A percentile compares a stretch with the other conserved stretches of the same genome.
These are phyloP conservation scores for maize (Zea mays) DNA, from an alignment of 176 grass and related monocot genomes.

Conservation along the genomic window DNA sequence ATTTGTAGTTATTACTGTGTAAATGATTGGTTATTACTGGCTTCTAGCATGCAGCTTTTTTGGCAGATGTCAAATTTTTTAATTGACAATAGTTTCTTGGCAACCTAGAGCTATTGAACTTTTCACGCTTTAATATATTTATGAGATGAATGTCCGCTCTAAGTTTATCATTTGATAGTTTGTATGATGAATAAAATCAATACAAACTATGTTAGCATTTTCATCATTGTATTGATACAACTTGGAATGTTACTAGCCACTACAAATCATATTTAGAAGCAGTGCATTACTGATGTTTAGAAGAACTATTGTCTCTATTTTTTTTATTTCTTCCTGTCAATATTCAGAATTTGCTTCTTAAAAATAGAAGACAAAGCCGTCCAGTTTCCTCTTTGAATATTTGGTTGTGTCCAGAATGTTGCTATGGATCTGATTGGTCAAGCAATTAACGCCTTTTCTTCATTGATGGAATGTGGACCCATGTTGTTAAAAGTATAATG, in stretches of 20 bases:
- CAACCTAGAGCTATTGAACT: too few species aligned
- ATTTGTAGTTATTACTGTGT: background rate
- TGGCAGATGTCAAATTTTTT: background rate
- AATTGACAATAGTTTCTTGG: background rate
- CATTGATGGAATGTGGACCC: background rate
- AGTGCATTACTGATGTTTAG: background rate
- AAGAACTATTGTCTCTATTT: background rate
- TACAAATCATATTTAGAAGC: constrained; percentile 2
- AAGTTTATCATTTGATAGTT: background rate
- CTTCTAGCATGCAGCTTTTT: background rate
- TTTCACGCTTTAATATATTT: background rate
- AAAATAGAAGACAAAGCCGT: background rate
- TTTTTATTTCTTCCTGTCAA: background rate
- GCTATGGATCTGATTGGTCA: too few species aligned
- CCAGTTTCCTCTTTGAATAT: background rate
- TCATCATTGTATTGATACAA: background rate
- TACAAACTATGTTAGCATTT: background rate
- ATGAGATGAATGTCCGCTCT: background rate
- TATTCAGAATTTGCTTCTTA: background rate
- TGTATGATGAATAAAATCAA: background rate
- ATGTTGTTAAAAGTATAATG: background rate
- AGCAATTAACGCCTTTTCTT: background rate
- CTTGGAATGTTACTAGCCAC: background rate
- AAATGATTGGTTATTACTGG: background rate
- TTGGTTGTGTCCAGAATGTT: background rate